These are phyloP conservation scores for Nidularia pulvinata DNA, from an alignment of 768 basidiomycete genomes.

Conservation along the genomic window DNA sequence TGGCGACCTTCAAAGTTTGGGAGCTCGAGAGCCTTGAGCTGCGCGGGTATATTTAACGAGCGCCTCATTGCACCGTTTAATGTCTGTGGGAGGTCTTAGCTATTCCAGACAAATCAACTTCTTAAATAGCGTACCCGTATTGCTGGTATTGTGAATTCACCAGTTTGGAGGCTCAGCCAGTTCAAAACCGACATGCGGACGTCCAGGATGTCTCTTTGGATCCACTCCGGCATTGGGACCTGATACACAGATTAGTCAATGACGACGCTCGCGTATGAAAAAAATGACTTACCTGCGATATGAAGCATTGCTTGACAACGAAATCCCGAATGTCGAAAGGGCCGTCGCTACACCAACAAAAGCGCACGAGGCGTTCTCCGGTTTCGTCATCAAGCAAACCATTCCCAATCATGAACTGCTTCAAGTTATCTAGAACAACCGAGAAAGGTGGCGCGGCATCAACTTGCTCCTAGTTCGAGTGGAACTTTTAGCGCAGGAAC, in stretches of 20 bases:
- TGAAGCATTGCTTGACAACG: slow-evolving; percentile 88
- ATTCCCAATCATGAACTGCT: slow-evolving; percentile 68
- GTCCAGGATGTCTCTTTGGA: slow-evolving; percentile 74
- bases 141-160: slow-evolving; percentile 10
- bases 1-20: slow-evolving; percentile 79
- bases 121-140: slow-evolving; percentile 12
- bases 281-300: slow-evolving; percentile 60
- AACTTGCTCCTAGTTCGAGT: slow-evolving; percentile 73
- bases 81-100: slow-evolving; percentile 12
- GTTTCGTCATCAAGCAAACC: slow-evolving; percentile 64
- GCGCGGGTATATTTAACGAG: slow-evolving; percentile 69
- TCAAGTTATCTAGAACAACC: slow-evolving; percentile 62
- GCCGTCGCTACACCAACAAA: slow-evolving; percentile 85
- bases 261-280: slow-evolving; percentile 1
- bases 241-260: slow-evolving; percentile 17
- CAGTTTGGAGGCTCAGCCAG: slow-evolving; percentile 31
- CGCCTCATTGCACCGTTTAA: slow-evolving; percentile 23
- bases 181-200: slow-evolving; percentile 60
- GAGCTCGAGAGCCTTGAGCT: slow-evolving; percentile 72
- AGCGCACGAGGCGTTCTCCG: slow-evolving; percentile 56
- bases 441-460: slow-evolving; percentile 77
- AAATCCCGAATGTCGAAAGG: slow-evolving; percentile 86
- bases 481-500: neutral
- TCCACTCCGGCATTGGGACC: slow-evolving; percentile 72
- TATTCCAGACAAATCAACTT: neutral